A percentile compares a stretch with the other conserved stretches of the same genome.
Evolutionary conservation across 2,329 filamentous ascomycete genomes (phyloP).

Genomic region (Shiraia sp.): DNA sequence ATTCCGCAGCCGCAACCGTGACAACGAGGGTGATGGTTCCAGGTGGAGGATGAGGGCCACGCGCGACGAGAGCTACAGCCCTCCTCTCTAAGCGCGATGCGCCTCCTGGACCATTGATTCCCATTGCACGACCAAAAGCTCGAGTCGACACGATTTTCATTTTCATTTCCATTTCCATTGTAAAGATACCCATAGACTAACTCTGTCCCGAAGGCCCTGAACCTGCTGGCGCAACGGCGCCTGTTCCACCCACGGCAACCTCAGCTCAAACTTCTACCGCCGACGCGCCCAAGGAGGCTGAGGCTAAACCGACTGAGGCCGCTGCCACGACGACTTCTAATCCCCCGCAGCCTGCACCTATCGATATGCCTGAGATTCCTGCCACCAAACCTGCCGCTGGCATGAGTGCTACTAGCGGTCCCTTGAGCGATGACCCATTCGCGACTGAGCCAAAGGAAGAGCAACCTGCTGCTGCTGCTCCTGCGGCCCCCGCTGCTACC

Average conservation of each 20-base stretch:
- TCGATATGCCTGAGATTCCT: too few relatives aligned
- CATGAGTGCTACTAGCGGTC: constrained; percentile 47
- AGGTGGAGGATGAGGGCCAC: constrained; percentile 26
- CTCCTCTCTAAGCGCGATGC: too few relatives aligned
- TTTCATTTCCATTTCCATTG: too few relatives aligned
- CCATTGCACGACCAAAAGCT: constrained; percentile 13
- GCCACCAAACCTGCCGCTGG: constrained; percentile 22
- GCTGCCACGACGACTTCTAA: not conserved
- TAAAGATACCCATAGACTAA: constrained; percentile 29
- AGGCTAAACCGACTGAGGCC: constrained; percentile 18
- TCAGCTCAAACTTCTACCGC: constrained; percentile 25
- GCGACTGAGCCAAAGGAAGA: constrained; percentile 24
- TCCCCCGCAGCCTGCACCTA: not conserved
- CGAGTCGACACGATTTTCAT: constrained; percentile 11
- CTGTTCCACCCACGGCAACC: constrained; percentile 32
- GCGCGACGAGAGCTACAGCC: too few relatives aligned
- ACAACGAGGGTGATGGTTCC: constrained; percentile 20
- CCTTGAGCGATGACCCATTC: constrained; percentile 40
- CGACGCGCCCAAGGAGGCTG: constrained; percentile 17
- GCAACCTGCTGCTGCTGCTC: constrained; percentile 15
- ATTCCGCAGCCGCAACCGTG: constrained; percentile 2
- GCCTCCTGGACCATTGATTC: too few relatives aligned
- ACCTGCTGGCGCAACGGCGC: constrained; percentile 35
- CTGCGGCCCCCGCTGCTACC: constrained; percentile 12
- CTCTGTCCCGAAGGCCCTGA: constrained; percentile 30